phyloP scores from a whole-genome alignment of 1,284 basidiomycete genomes.

The Anthracocystis panici-leucophaei region DNA sequence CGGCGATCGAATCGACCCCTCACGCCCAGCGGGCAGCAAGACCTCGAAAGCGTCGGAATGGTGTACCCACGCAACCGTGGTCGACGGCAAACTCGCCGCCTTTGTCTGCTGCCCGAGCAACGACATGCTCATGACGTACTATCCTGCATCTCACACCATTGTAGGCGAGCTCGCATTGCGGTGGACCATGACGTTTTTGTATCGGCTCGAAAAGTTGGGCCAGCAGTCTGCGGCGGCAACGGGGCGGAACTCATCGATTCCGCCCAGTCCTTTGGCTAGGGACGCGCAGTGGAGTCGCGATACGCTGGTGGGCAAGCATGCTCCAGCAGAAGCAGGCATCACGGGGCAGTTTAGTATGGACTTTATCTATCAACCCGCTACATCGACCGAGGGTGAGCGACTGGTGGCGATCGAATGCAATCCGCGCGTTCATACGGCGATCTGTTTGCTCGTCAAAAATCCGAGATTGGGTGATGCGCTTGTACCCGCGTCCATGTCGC shows the following conservation, averaged over 20 bases:
- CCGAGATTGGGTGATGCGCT: slow-evolving; percentile 34
- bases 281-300: slow-evolving; percentile 29
- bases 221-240: neutral
- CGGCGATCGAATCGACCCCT: slow-evolving; percentile 54
- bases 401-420: slow-evolving; percentile 72
- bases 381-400: slow-evolving; percentile 55
- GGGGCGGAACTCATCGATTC: neutral
- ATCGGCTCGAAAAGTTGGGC: slow-evolving; percentile 50
- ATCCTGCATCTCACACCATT: slow-evolving; percentile 63
- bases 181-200: slow-evolving; percentile 70
- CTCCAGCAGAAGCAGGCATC: slow-evolving; percentile 45
- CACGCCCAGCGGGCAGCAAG: neutral
- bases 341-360: slow-evolving; percentile 72
- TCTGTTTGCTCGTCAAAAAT: slow-evolving; percentile 68
- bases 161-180: slow-evolving; percentile 68
- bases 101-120: slow-evolving; percentile 72
- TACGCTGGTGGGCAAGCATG: slow-evolving; percentile 30
- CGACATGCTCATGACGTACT: slow-evolving; percentile 72
- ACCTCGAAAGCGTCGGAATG: slow-evolving; percentile 64
- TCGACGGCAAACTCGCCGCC: slow-evolving; percentile 70
- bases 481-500: slow-evolving; percentile 16
- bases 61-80: slow-evolving; percentile 71
- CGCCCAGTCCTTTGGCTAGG: neutral
- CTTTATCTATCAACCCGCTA: slow-evolving; percentile 70
- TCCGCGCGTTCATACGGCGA: slow-evolving; percentile 71